Conservation (phyloP, 805 yeast genomes). For the Pichia cephalocereana region DNA sequence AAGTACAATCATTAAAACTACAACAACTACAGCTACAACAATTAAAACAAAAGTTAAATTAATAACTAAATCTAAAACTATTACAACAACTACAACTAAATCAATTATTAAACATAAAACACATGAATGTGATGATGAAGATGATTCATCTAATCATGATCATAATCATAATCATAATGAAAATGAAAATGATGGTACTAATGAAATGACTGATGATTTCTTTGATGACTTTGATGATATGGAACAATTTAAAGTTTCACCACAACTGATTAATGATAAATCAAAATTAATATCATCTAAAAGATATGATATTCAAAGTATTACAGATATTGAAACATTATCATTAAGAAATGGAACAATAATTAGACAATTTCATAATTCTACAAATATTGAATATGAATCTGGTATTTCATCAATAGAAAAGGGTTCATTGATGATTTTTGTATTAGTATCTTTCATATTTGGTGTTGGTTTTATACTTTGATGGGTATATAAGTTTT, state of each 20-base stretch:
- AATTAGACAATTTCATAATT: neutral
- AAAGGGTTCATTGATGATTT: neutral
- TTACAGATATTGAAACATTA: neutral
- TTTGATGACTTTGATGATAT: neutral
- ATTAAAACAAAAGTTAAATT: neutral
- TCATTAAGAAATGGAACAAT: neutral
- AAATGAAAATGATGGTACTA: neutral
- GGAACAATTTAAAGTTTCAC: neutral
- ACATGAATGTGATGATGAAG: neutral
- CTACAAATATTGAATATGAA: neutral
- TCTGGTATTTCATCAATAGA: neutral
- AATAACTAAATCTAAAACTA: neutral
- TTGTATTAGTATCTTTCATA: neutral
- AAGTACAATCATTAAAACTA: conserved; percentile 3
- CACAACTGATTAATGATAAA: neutral
- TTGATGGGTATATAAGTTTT: neutral
- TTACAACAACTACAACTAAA: neutral
- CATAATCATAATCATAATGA: neutral
- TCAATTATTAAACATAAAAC: neutral
- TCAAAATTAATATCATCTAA: neutral
- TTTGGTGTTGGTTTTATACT: neutral
- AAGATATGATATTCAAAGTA: neutral
- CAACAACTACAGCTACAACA: conserved; percentile 4
- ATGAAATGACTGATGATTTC: neutral
- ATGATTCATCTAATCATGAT: neutral